Evolutionary conservation across 306 rosid species (phyloP).

Genomic region (Casuarina cunninghamiana): DNA sequence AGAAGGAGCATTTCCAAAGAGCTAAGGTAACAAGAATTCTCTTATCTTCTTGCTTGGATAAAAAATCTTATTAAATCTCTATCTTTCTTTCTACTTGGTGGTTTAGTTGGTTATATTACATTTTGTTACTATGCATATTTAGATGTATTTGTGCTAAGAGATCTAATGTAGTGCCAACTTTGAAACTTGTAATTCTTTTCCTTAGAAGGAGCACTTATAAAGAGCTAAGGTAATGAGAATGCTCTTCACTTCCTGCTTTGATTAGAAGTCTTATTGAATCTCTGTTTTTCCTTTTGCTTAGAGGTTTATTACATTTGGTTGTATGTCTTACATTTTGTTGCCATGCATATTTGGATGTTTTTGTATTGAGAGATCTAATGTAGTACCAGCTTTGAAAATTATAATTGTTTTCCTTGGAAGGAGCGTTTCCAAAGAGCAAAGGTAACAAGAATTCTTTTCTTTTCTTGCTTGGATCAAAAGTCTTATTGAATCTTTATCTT

Average conservation of each 20-base stretch:
- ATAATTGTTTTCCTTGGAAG: neutral
- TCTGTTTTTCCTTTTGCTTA: neutral
- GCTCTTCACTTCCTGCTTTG: slow-evolving; percentile 5
- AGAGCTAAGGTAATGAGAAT: slow-evolving; percentile 32
- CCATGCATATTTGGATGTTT: neutral
- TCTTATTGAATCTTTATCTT: neutral
- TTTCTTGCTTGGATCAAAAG: slow-evolving; percentile 11
- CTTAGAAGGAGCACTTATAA: slow-evolving; percentile 16
- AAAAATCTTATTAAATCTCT: neutral
- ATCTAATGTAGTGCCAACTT: neutral
- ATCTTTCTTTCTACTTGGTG: neutral
- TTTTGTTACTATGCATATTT: neutral
- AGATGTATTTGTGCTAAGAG: neutral
- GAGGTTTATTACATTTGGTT: neutral
- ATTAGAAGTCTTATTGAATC: slow-evolving; percentile 4
- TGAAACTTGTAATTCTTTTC: slow-evolving; percentile 18
- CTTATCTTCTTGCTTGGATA: slow-evolving; percentile 13
- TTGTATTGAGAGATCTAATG: too few species aligned
- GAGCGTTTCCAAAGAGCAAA: slow-evolving; percentile 33
- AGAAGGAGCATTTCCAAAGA: slow-evolving; percentile 22
- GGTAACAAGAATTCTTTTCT: slow-evolving; percentile 19
- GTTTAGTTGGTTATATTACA: neutral
- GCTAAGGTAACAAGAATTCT: slow-evolving; percentile 27
- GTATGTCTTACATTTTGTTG: neutral
- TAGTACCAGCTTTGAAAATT: slow-evolving; percentile 24